Base-by-base conservation (phyloP, 257 asterid genomes). In the Solanum chaucha region DNA sequence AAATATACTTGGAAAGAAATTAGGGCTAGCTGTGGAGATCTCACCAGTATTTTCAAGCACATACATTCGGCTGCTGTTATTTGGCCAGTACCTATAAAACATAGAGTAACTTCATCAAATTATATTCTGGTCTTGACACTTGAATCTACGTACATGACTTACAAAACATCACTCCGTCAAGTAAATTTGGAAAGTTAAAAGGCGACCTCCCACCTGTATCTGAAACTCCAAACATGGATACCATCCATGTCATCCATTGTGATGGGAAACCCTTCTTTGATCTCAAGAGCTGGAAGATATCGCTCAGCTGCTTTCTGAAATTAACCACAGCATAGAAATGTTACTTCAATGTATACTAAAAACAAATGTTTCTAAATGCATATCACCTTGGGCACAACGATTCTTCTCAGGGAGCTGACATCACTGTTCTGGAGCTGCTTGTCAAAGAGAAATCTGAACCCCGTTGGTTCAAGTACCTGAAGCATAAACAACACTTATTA, bases 221-320 rank as follows among this genome's bases (percentile, higher is more conserved):
- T 89, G 88, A 92, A 91, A 28, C 80, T 72, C 94, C 94, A 92
- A 8, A 74, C 90, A 74, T 92, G 94, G 12, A 70, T 87, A 14
- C 94, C 94, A 32, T 92, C 94, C 90, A 92, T 89, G 86, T 92
- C 94, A 86, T 85, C 88, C 93, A 92, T 92, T 40, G 78, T 89
- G 24, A 92, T 86, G 75, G 48, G 74, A 40, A 92, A 75, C 58
- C 94, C 94, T 68, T 92, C 94, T 87, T 92, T 92, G 67, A 68
- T 59, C 85, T 86, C 89, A 22, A 92, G 92, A 64, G 38, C 46
- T 14, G 94, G 94, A 44, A 92, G 93, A 78, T 87, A 86, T 65
- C 84, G 83, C 89, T 90, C 92, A 1, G 94, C 93, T 26, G 91
- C 88, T 86, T 68, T 89, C 94, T 92, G 87, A n/a, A 86, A 81